phyloP scores from a whole-genome alignment of 2,329 filamentous ascomycete species.

The Aplosporella prunicola region DNA sequence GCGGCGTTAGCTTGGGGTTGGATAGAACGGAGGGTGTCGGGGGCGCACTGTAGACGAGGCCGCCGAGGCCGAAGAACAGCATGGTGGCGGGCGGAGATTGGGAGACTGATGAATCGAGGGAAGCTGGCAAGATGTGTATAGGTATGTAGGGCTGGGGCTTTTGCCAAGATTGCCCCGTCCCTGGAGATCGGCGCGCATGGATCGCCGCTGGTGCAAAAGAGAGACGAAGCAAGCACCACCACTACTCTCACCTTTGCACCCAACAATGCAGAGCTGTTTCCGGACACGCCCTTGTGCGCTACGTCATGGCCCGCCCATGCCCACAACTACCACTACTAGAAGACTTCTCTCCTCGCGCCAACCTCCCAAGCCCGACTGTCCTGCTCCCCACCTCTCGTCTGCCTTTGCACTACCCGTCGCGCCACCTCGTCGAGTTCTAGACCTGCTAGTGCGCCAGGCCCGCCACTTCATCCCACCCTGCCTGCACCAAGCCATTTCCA shows the following conservation, averaged over 20 bases:
- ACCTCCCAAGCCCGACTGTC: neutral
- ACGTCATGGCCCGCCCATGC: neutral
- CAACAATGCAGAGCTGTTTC: neutral
- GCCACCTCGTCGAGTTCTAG: neutral
- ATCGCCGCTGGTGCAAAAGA: too few species aligned
- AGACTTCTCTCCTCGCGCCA: neutral
- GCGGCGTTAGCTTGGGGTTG: slow-evolving; percentile 13
- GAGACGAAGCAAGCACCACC: too few species aligned
- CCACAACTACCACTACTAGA: neutral
- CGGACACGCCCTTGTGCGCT: neutral
- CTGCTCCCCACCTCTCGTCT: neutral
- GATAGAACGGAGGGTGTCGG: slow-evolving; percentile 12
- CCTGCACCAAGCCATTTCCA: neutral
- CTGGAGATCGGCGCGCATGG: too few species aligned
- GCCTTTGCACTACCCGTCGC: neutral
- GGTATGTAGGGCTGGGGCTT: too few species aligned
- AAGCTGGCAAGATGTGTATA: neutral
- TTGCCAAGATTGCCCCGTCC: too few species aligned
- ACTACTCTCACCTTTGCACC: neutral
- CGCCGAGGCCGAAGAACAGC: slow-evolving; percentile 61
- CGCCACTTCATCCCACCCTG: neutral
- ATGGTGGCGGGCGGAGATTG: slow-evolving; percentile 32
- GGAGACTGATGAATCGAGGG: neutral
- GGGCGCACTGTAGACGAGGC: slow-evolving; percentile 60
- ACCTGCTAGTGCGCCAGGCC: neutral